Evolutionary conservation across 1,284 basidiomycete species (phyloP).

Genomic region (Cutaneotrichosporon sp.): DNA sequence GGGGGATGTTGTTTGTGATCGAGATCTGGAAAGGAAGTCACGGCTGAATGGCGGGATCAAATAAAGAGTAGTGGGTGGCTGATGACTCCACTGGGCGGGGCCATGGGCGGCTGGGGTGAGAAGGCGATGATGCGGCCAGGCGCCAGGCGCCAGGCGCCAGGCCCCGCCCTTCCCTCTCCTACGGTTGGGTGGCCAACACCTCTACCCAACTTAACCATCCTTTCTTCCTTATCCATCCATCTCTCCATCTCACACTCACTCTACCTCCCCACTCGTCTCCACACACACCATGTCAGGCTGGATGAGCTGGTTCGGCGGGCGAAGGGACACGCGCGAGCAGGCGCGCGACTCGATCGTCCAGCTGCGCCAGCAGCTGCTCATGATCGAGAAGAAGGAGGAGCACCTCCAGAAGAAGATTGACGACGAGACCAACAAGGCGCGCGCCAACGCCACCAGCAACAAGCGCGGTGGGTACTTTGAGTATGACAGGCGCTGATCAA

Average conservation of each 20-base stretch:
- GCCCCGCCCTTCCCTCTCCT: too few species aligned
- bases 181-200: too few species aligned
- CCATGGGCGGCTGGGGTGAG: too few species aligned
- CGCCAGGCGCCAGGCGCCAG: too few species aligned
- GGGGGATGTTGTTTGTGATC: constrained; percentile 16
- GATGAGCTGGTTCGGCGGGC: constrained; percentile 72
- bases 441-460: constrained; percentile 89
- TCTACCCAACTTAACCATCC: too few species aligned
- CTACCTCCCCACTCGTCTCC: too few species aligned
- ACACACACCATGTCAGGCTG: constrained; percentile 74
- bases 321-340: constrained; percentile 73
- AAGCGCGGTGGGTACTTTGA: too few species aligned
- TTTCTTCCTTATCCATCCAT: too few species aligned
- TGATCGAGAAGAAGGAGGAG: constrained; percentile 99
- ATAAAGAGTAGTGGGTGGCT: too few species aligned
- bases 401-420: constrained; percentile 95
- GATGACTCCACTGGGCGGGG: too few species aligned
- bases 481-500: too few species aligned
- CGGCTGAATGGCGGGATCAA: not conserved
- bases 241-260: not conserved
- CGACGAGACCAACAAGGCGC: constrained; percentile 89
- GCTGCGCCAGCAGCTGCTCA: constrained; percentile 82
- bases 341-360: constrained; percentile 84
- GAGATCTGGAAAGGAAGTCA: constrained; percentile 7
- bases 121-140: not conserved